phyloP scores from a whole-genome alignment of 2,329 filamentous ascomycete genomes.

The Leptographium lundbergii region DNA sequence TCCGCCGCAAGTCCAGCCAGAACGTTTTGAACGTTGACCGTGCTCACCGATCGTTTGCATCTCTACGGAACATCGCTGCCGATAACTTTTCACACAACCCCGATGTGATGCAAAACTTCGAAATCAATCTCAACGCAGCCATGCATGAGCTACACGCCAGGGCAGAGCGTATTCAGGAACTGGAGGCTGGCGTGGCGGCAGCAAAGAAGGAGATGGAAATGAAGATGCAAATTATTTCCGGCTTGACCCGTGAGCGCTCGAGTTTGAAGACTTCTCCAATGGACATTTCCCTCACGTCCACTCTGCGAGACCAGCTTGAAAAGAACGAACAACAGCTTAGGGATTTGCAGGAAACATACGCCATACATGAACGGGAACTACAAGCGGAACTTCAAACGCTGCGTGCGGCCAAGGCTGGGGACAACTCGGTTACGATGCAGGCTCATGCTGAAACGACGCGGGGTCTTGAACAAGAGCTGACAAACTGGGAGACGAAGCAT shows the following conservation, averaged over 20 bases:
- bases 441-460: conserved; percentile 45
- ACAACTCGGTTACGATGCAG: conserved; percentile 9
- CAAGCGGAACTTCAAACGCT: conserved; percentile 57
- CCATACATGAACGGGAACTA: conserved; percentile 63
- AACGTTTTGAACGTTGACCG: conserved; percentile 79
- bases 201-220: conserved; percentile 93
- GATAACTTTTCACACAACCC: conserved; percentile 76
- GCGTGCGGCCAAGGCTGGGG: conserved; percentile 36
- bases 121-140: conserved; percentile 78
- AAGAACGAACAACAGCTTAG: conserved; percentile 73
- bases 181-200: conserved; percentile 72
- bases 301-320: conserved; percentile 76
- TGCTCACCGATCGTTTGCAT: conserved; percentile 80
- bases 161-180: conserved; percentile 77
- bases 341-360: conserved; percentile 59
- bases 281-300: conserved; percentile 82
- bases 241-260: conserved; percentile 81
- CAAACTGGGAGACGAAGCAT: conserved; percentile 66
- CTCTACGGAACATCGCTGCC: conserved; percentile 73
- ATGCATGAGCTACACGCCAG: conserved; percentile 84
- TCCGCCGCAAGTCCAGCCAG: conserved; percentile 87
- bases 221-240: conserved; percentile 92
- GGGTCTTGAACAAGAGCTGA: conserved; percentile 58
- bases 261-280: conserved; percentile 75
- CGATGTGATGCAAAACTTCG: conserved; percentile 83